phyloP scores from a whole-genome alignment of 768 basidiomycete species.

The Suillus sp. region DNA sequence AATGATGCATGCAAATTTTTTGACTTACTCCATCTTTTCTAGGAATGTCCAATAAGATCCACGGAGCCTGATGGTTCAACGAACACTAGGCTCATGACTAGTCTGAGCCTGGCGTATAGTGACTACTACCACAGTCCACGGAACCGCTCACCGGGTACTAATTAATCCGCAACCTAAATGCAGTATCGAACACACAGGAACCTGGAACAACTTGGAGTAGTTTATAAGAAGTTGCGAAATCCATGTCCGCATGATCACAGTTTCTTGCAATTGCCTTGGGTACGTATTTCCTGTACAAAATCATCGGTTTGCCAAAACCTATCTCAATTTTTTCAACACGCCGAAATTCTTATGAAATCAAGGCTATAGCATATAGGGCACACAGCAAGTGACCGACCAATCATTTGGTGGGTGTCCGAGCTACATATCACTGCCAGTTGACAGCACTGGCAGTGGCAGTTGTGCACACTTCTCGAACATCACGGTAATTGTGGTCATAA shows the following conservation, averaged over 20 bases:
- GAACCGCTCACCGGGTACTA: too few relatives aligned
- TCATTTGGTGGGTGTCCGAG: too few relatives aligned
- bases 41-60: conserved; percentile 57
- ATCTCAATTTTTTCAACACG: neutral
- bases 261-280: neutral
- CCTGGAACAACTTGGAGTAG: neutral
- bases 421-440: too few relatives aligned
- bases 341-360: too few relatives aligned
- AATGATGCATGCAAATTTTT: conserved; percentile 16
- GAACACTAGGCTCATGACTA: neutral
- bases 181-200: neutral
- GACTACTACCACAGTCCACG: too few relatives aligned
- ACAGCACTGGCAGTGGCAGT: too few relatives aligned
- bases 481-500: too few relatives aligned
- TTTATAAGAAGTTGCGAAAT: neutral
- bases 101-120: too few relatives aligned
- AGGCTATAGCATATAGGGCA: too few relatives aligned
- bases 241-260: neutral
- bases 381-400: too few relatives aligned
- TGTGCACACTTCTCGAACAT: too few relatives aligned
- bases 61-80: neutral
- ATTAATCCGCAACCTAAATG: neutral
- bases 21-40: conserved; percentile 81
- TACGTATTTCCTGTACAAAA: neutral
- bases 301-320: neutral